Evolutionary conservation across 2,329 filamentous ascomycete genomes (phyloP).

Genomic region (Sodiomyces alkalinus): DNA sequence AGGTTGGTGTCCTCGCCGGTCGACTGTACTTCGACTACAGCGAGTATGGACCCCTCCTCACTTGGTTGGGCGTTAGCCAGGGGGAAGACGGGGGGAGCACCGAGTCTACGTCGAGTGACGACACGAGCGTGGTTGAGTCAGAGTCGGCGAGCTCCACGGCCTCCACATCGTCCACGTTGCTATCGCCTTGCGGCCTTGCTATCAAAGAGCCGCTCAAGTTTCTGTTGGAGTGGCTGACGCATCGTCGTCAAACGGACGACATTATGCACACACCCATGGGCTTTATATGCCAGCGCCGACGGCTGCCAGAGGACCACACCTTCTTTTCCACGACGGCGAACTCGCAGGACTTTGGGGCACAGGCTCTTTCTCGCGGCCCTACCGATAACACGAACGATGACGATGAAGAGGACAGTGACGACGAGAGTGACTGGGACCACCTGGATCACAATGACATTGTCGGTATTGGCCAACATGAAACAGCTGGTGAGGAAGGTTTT

Average conservation of each 20-base stretch:
- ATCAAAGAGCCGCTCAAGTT: conserved; percentile 26
- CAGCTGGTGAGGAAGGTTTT: too few species aligned
- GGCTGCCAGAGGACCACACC: conserved; percentile 27
- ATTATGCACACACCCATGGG: conserved; percentile 45
- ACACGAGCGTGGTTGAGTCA: neutral
- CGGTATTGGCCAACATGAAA: too few species aligned
- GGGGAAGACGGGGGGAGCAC: conserved; percentile 1
- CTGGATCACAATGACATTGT: too few species aligned
- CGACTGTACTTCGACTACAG: conserved; percentile 41
- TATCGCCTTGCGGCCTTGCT: conserved; percentile 8
- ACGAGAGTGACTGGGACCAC: too few species aligned
- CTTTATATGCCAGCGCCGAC: conserved; percentile 35
- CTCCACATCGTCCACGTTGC: conserved; percentile 1
- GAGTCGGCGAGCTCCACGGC: neutral
- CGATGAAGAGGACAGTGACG: too few species aligned
- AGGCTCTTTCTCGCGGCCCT: too few species aligned
- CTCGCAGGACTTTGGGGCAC: too few species aligned
- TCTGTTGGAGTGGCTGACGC: conserved; percentile 39
- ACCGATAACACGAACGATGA: too few species aligned
- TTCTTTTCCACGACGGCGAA: too few species aligned
- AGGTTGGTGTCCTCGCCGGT: conserved; percentile 45
- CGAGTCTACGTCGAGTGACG: neutral
- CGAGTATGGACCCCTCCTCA: conserved; percentile 23
- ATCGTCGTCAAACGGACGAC: conserved; percentile 39
- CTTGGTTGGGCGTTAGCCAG: conserved; percentile 15